A percentile compares a stretch with the other conserved stretches of the same genome.
Evolutionary conservation across 129 eudicot species (phyloP).

Genomic region (Tanacetum coccineum): DNA sequence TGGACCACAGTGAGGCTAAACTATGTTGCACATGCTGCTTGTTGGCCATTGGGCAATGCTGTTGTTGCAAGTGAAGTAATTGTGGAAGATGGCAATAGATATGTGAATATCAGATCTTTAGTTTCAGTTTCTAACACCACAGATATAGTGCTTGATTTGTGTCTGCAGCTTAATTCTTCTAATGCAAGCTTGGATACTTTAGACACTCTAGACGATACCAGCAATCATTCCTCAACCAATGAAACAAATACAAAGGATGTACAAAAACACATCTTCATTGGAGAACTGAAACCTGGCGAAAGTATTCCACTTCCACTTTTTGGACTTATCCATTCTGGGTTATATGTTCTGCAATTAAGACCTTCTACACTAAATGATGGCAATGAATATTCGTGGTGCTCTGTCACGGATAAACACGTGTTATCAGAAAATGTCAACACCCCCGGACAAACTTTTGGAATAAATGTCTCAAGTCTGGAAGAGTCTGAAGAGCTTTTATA

Average conservation of each 20-base stretch:
- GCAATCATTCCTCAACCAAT: conserved; percentile 19
- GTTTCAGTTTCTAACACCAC: conserved; percentile 80
- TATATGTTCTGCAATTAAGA: conserved; percentile 55
- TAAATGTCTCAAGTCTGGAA: conserved; percentile 56
- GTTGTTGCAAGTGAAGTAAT: conserved; percentile 97
- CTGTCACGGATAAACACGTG: conserved; percentile 47
- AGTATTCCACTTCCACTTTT: conserved; percentile 76
- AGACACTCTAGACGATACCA: conserved; percentile 26
- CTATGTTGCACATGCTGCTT: conserved; percentile 87
- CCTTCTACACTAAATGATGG: conserved; percentile 48
- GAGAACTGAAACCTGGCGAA: conserved; percentile 69
- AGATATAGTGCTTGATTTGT: conserved; percentile 57
- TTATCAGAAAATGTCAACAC: conserved; percentile 35
- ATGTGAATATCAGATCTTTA: conserved; percentile 80
- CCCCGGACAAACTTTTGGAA: conserved; percentile 42
- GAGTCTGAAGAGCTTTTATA: conserved; percentile 65
- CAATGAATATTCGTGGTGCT: conserved; percentile 76
- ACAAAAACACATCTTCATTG: conserved; percentile 41
- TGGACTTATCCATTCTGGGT: conserved; percentile 51
- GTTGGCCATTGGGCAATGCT: conserved; percentile 84
- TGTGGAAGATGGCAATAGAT: conserved; percentile 75
- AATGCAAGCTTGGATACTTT: conserved; percentile 24
- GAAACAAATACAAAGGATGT: conserved; percentile 32
- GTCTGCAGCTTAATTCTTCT: conserved; percentile 49
- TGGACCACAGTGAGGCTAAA: conserved; percentile 89